Evolutionary conservation across 2,329 filamentous ascomycete species (phyloP), one percentile per base, ranked within the genome.

Genomic region (Aspergillus persii): DNA sequence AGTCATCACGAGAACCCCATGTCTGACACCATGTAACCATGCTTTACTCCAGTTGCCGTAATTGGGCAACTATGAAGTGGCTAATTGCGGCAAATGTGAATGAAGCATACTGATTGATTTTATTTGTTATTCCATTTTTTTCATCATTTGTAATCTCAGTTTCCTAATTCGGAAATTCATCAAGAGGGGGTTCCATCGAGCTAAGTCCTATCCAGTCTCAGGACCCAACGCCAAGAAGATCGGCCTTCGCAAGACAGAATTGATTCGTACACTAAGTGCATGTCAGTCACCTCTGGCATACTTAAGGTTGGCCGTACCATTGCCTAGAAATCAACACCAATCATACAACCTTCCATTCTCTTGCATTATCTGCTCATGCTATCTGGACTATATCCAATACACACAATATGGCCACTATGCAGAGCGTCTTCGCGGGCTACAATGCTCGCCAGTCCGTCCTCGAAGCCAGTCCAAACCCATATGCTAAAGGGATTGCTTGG

Each of bases 401-500:
- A 23, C 36, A 41, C 30, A 61, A 31, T 18, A 80, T 81, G 79
- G 60, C 79, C 4, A 75, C 78, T 54, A 81, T 81, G 79, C 59
- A 78, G 12, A 71, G 75, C 48, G 64, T 81, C 31, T 79, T 81
- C 61, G 60, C 71, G 3, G 78, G 57, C 56, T 79, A 81, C 61
- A 48, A 66, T 3, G 61, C 65, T 8, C 72, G 77, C 9, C 63
- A 71, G 49, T 56, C 62, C 11, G 61, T 63, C 52, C 71, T 81
- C 0, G 62, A 72, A 39, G 50, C 64, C 3, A 78, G 69, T 68
- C 68, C 50, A 11, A 78, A 79, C 66, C 74, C 74, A 0, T 78
- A 76, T 53, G 72, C 79, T 12, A 68, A 73, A 18, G 81, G 81
- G 8, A 69, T 83, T 3, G 81, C 81, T 18, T 83, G 79, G 81